Percentiles rank a stretch among this genome's conserved stretches.
Evolutionary conservation across 768 basidiomycete species (phyloP).

Genomic region (Lentinula lateritia): DNA sequence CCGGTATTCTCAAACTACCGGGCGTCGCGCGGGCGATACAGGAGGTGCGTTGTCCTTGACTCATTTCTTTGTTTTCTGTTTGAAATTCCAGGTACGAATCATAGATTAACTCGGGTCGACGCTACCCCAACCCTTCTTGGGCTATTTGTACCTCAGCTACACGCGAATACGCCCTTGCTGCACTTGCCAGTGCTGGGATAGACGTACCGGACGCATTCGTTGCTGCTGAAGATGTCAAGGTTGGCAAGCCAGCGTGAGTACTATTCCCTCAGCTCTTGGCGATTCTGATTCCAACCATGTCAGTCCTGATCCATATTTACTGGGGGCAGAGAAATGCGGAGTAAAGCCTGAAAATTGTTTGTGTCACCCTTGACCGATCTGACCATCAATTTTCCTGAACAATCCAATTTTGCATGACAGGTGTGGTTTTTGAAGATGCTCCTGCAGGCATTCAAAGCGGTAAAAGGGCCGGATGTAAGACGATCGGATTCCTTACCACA

Average conservation of each 20-base stretch:
- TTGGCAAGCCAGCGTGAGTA: constrained; percentile 74
- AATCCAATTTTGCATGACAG: constrained; percentile 23
- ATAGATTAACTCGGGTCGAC: constrained; percentile 31
- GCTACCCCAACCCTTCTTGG: constrained; percentile 63
- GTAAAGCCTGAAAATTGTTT: constrained; percentile 59
- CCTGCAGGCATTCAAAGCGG: constrained; percentile 82
- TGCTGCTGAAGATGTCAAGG: constrained; percentile 73
- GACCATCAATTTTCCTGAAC: background rate
- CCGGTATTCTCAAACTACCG: constrained; percentile 67
- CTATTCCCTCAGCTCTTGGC: background rate
- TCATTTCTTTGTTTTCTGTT: background rate
- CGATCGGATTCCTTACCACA: constrained; percentile 78
- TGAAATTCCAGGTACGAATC: background rate
- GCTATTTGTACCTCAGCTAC: constrained; percentile 89
- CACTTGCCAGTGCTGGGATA: constrained; percentile 61
- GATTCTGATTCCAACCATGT: constrained; percentile 3
- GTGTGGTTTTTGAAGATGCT: constrained; percentile 89
- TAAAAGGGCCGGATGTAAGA: constrained; percentile 75
- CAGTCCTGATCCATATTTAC: constrained; percentile 87
- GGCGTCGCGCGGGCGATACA: constrained; percentile 60
- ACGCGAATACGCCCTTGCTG: constrained; percentile 63
- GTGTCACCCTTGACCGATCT: constrained; percentile 12
- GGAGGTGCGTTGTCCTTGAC: constrained; percentile 31
- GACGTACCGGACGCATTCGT: constrained; percentile 72
- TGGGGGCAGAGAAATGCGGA: constrained; percentile 70